These are phyloP conservation scores for Urostyla sp. DNA, from an alignment of 73 alveolate species.

Conservation along the genomic window DNA sequence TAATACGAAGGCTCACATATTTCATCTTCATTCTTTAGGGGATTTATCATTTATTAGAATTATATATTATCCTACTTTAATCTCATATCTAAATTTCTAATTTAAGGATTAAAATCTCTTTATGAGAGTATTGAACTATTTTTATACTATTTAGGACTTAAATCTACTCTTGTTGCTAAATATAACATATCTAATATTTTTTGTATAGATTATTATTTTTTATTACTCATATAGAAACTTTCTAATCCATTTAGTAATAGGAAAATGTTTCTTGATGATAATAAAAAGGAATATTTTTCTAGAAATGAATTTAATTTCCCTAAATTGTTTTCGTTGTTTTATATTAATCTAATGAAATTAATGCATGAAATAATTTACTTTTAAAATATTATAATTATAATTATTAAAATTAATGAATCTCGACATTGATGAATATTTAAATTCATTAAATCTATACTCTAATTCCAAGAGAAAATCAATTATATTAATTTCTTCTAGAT, in stretches of 20 bases:
- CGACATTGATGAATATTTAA: too few relatives aligned
- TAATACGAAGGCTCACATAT: conserved; percentile 10
- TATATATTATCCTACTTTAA: conserved; percentile 25
- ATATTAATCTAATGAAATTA: too few relatives aligned
- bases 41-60: conserved; percentile 7
- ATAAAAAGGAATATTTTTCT: too few relatives aligned
- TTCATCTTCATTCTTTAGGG: conserved; percentile 29
- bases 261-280: too few relatives aligned
- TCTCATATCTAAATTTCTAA: neutral
- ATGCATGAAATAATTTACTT: too few relatives aligned
- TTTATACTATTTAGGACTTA: neutral
- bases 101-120: neutral
- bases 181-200: neutral
- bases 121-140: conserved; percentile 25
- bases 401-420: too few relatives aligned
- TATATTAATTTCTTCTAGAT: too few relatives aligned
- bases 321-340: neutral
- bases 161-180: conserved; percentile 1
- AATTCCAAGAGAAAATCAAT: too few relatives aligned
- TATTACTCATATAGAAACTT: conserved; percentile 22
- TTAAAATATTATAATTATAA: too few relatives aligned
- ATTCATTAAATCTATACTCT: too few relatives aligned
- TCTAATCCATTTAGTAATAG: conserved; percentile 15
- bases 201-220: neutral
- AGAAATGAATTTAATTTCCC: neutral